Base-by-base conservation (phyloP, 805 yeast species). In the Ogataea trehaloabstinens region DNA sequence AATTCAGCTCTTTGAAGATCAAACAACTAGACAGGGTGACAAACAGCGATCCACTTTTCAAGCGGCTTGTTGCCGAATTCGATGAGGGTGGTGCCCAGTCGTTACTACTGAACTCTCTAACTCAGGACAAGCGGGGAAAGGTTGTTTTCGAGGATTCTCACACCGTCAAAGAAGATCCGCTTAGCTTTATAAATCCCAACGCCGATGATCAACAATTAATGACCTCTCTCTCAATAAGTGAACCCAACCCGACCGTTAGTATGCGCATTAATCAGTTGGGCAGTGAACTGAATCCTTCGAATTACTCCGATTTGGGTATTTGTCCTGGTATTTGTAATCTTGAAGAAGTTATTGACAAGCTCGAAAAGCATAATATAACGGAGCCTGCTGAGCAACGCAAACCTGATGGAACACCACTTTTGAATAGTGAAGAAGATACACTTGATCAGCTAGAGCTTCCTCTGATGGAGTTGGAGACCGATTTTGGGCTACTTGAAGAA, bases 1-100 rank as follows among this genome's bases (percentile, higher is more conserved):
- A 39, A 10, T 81, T 81, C 56, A 75, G 71, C 3, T 50, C 68
- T 3, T 63, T 83, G 8, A 66, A 63, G 43, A 58, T 79, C 49
- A 78, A 75, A 50, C 73, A 77, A 41, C 60, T 80, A 34, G 88
- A 82, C 35, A 77, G 76, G 54, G 88, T 81, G 51, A 59, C 80
- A 17, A 72, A 34, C 24, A 79, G 82, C 25, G 91, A 85, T 60
- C 91, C 91, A 0, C 64, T 85, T 20, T 85, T 85, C 59, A 82
- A 81, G 49, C 82, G 80, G 52, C 83, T 87, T 0, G 64, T 84
- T 35, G 78, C 88, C 0, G 90, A 83, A 37, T 84, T 84, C 50
- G 93, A 85, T 56, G 91, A 84, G 63, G 90, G 90, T 28, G 91
- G 93, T 3, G 82, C 91, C 6, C 84, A 81, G 53, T 76, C 85